phyloP scores from a whole-genome alignment of 2,329 filamentous ascomycete genomes.

The Sporothrix phasma region DNA sequence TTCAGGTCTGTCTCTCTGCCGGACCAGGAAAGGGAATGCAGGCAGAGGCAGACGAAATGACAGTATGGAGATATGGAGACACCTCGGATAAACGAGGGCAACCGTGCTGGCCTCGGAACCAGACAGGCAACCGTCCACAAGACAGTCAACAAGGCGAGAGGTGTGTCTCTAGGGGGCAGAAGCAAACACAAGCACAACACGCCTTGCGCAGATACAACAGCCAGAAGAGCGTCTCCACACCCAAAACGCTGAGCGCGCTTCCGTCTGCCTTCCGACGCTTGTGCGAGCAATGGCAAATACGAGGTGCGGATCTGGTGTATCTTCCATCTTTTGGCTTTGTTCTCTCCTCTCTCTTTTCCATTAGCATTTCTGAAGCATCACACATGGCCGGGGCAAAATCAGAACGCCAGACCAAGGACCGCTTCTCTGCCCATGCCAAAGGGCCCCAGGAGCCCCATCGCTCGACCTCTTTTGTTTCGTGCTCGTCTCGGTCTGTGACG shows the following conservation, averaged over 20 bases:
- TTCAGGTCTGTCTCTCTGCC: background rate
- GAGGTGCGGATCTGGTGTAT: background rate
- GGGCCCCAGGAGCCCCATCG: background rate
- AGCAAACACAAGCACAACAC: constrained; percentile 1
- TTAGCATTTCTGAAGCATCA: background rate
- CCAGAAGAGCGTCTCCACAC: background rate
- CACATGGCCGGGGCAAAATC: background rate
- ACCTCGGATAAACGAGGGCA: background rate
- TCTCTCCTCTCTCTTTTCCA: background rate
- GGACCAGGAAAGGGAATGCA: background rate
- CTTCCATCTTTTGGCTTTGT: background rate
- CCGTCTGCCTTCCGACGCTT: background rate
- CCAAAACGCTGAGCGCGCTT: background rate
- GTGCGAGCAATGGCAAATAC: background rate
- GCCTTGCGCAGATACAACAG: background rate
- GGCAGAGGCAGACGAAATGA: background rate
- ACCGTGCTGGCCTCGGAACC: background rate
- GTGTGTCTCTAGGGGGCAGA: background rate
- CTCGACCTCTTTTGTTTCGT: background rate
- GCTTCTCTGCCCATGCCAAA: background rate
- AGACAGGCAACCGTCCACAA: no score
- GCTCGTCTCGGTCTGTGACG: background rate
- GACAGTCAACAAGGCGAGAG: background rate
- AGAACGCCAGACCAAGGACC: background rate
- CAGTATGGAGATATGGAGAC: background rate